Conservation (phyloP, 495 filamentous ascomycete genomes). For the Bryoglossum gracile region DNA sequence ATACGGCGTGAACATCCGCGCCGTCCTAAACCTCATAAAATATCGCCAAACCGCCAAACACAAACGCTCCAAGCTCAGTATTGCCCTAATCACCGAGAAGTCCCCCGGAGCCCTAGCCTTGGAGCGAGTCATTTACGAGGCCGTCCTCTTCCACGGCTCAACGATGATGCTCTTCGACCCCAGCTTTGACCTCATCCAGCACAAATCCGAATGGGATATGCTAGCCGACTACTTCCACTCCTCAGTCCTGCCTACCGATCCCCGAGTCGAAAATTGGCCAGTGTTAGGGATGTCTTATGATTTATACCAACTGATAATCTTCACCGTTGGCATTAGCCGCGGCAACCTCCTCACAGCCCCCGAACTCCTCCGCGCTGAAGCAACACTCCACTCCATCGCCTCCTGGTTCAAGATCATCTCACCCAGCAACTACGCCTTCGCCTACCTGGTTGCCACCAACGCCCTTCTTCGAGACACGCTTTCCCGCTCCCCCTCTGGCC, state of each 20-base stretch:
- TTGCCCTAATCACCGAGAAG: neutral
- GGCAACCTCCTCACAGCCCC: neutral
- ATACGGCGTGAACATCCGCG: neutral
- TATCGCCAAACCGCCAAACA: neutral
- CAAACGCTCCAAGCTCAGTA: neutral
- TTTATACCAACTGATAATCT: neutral
- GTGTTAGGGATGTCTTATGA: neutral
- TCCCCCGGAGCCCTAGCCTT: neutral
- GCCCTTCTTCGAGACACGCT: neutral
- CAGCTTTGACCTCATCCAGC: neutral
- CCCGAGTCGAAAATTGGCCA: neutral
- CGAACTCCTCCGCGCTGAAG: neutral
- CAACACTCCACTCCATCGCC: neutral
- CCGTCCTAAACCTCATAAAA: neutral
- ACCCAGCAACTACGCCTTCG: neutral
- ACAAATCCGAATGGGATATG: neutral
- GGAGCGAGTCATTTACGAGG: conserved; percentile 1
- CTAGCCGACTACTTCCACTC: neutral
- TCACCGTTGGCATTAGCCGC: neutral
- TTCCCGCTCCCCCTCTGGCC: neutral
- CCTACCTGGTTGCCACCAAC: conserved; percentile 1
- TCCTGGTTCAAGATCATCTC: neutral
- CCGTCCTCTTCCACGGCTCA: neutral
- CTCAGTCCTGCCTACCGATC: neutral
- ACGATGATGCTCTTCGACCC: neutral